Base-by-base conservation (phyloP, 169 alveolate species). In the Fabrea salina region DNA sequence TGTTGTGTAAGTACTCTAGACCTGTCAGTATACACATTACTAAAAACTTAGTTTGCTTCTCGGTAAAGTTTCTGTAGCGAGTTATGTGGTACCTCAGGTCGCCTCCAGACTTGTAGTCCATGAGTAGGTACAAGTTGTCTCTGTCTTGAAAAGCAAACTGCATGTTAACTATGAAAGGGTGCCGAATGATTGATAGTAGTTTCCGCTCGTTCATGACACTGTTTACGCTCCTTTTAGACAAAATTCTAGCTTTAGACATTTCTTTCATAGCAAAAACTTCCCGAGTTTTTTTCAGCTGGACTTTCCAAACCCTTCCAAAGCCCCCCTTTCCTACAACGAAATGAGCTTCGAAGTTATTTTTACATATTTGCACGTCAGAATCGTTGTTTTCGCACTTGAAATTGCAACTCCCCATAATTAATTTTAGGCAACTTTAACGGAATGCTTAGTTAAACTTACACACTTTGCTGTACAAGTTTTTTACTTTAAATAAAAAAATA, bases 1-100 rank as follows among this genome's bases (percentile, higher is more conserved):
- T 89, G 37, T 59, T 75, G 74, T 92, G 96, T 43, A 92, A 80
- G 85, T 92, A 92, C 77, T 92, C 96, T 50, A 92, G 59, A 4
- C 94, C 93, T 16, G 86, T 40, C 47, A 92, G 56, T 13, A 92
- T 77, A 54, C 93, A 87, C 2, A 86, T 84, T 11, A 89, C 82
- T 47, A 87, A 87, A 43, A 87, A 91, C 53, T 44, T 44, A 16
- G 53, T 44, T 44, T 44, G 53, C 53, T 44, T 44, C 16, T 44
- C 53, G 16, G 53, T 11, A 44, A 44, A 44, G 82, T 84, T 78
- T 39, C 75, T 68, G 50, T 58, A 44, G 22, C 57, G 66, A 5
- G 83, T 32, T 11, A 87, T 58, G 37, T 87, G 90, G 41, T 81
- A 84, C 16, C 91, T 39, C 7, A 87, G 71, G 50, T 87, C 93